Evolutionary conservation across 352 stramenopile genomes (phyloP).

Genomic region (Phytopythium helicoides): DNA sequence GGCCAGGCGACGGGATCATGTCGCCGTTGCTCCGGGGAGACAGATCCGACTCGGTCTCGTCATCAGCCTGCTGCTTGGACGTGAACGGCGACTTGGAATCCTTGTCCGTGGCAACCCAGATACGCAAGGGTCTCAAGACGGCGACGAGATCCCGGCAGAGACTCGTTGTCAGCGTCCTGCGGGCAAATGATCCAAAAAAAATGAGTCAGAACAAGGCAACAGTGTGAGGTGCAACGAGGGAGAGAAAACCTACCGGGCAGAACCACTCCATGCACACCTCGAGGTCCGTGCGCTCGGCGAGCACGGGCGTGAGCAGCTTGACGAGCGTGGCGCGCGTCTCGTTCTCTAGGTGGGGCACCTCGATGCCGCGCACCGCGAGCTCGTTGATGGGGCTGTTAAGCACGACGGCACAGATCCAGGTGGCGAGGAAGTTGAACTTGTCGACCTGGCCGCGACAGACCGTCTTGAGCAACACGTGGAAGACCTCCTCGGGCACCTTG

Average conservation of each 20-base stretch:
- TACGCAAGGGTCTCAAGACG: constrained; percentile 78
- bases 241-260: constrained; percentile 46
- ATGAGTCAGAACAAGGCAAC: background rate
- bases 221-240: background rate
- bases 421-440: constrained; percentile 88
- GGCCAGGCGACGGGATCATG: constrained; percentile 42
- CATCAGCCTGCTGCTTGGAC: constrained; percentile 46
- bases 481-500: constrained; percentile 80
- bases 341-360: constrained; percentile 74
- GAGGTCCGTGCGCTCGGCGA: constrained; percentile 77
- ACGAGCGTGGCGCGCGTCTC: constrained; percentile 75
- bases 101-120: constrained; percentile 87
- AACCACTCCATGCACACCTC: constrained; percentile 90
- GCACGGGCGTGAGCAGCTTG: constrained; percentile 73
- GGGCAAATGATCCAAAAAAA: background rate
- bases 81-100: constrained; percentile 82
- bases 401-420: constrained; percentile 83
- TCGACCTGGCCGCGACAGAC: constrained; percentile 83
- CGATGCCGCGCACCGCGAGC: constrained; percentile 78
- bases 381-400: constrained; percentile 60
- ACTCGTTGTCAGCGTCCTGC: constrained; percentile 65
- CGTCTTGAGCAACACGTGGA: constrained; percentile 78
- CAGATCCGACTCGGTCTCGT: constrained; percentile 64
- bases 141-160: constrained; percentile 49
- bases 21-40: constrained; percentile 45